phyloP scores from a whole-genome alignment of 768 basidiomycete species.

The Amyloporia xantha region DNA sequence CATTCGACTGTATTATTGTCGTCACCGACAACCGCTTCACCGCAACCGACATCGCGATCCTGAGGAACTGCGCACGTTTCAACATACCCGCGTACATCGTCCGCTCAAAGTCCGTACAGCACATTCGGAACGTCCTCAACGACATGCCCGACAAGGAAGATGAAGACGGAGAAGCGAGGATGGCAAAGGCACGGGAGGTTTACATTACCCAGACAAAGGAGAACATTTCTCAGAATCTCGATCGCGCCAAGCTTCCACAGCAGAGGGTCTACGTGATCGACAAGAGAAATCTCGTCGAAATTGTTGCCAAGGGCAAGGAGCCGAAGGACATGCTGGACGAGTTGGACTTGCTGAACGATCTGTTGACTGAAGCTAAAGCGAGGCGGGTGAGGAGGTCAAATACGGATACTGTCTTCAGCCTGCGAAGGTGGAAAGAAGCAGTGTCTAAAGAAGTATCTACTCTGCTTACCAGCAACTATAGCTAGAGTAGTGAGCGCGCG shows the following conservation, averaged over 20 bases:
- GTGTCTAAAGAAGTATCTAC: no score
- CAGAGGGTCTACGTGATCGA: constrained; percentile 1
- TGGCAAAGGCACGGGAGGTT: background rate
- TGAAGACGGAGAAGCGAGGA: background rate
- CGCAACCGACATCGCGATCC: constrained; percentile 3
- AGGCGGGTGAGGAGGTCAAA: background rate
- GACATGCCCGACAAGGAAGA: background rate
- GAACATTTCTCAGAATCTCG: background rate
- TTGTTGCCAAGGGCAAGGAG: background rate
- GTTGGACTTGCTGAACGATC: background rate
- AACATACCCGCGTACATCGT: constrained; percentile 3
- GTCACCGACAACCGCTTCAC: constrained; percentile 1
- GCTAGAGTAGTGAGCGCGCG: no score
- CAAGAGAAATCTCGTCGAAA: background rate
- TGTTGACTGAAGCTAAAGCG: background rate
- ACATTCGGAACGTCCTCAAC: background rate
- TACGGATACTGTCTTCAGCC: no score
- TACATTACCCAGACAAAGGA: background rate
- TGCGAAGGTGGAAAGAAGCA: no score
- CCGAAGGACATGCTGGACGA: background rate
- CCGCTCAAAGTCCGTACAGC: constrained; percentile 1
- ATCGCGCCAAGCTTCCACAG: background rate
- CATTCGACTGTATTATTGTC: constrained; percentile 1
- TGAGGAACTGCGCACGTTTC: background rate
- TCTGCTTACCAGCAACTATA: no score